phyloP scores from a whole-genome alignment of 306 rosid species.

The Potentilla sterilis region DNA sequence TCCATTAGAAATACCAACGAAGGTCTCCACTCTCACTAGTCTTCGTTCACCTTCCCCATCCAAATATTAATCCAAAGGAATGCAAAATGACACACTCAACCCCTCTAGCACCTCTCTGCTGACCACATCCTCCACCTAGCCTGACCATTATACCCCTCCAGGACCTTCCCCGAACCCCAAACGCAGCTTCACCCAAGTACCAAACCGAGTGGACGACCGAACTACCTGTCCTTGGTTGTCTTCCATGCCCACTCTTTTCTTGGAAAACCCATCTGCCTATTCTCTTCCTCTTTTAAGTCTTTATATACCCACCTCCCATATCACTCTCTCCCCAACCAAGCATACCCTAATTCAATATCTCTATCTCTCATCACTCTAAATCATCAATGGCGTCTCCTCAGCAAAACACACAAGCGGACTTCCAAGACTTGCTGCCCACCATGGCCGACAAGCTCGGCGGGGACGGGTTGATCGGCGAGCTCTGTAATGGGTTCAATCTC shows the following conservation, averaged over 20 bases:
- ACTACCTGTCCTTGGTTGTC: conserved; percentile 56
- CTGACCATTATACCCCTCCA: conserved; percentile 36
- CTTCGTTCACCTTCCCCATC: too few relatives aligned
- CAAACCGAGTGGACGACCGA: conserved; percentile 3
- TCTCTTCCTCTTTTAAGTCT: neutral
- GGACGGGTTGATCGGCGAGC: conserved; percentile 69
- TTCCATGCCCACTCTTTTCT: conserved; percentile 56
- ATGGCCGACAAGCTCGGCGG: conserved; percentile 87
- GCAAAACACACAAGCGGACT: conserved; percentile 40
- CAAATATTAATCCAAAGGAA: too few relatives aligned
- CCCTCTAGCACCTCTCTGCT: neutral
- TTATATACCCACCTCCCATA: conserved; percentile 11
- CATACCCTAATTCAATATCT: neutral
- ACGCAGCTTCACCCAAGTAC: conserved; percentile 15
- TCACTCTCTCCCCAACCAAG: neutral
- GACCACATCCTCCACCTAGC: neutral
- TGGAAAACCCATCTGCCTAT: conserved; percentile 36
- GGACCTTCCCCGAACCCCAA: conserved; percentile 42
- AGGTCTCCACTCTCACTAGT: too few relatives aligned
- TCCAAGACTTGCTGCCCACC: conserved; percentile 65
- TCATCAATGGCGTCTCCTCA: conserved; percentile 36
- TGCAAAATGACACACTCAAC: neutral
- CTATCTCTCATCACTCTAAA: neutral
- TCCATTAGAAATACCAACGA: too few relatives aligned
- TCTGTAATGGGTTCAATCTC: conserved; percentile 66